Percentiles rank a stretch among this genome's conserved stretches.
Conservation (phyloP, 2,329 filamentous ascomycete genomes). For the Biscogniauxia sp. region DNA sequence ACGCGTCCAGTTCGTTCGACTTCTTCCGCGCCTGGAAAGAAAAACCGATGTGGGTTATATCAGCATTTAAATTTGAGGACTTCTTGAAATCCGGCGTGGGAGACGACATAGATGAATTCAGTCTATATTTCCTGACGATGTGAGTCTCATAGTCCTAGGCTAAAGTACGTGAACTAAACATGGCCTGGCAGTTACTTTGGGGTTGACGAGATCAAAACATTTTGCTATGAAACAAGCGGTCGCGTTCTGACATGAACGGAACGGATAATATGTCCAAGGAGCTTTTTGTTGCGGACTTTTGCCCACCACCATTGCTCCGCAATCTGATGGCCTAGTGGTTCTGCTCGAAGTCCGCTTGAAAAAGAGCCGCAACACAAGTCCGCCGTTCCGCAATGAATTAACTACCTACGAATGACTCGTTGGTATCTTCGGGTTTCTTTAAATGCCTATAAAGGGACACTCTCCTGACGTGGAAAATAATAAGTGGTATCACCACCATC, state of each 20-base stretch:
- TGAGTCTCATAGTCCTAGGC: conserved; percentile 5
- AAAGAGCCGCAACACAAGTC: too few species aligned
- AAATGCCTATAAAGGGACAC: too few species aligned
- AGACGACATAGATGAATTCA: conserved; percentile 30
- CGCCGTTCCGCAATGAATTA: background rate
- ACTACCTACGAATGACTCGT: too few species aligned
- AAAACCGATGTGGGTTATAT: conserved; percentile 23
- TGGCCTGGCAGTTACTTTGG: conserved; percentile 21
- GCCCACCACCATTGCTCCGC: conserved; percentile 31
- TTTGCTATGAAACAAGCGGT: conserved; percentile 23
- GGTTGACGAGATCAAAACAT: conserved; percentile 24
- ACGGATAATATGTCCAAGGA: background rate
- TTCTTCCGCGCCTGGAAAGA: conserved; percentile 43
- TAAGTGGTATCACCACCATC: too few species aligned
- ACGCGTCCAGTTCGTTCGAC: conserved; percentile 38
- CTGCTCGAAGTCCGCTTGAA: too few species aligned
- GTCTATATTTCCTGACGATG: conserved; percentile 20
- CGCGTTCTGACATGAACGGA: background rate
- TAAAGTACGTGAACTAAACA: background rate
- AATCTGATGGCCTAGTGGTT: background rate
- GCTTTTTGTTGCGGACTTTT: background rate
- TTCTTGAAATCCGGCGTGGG: conserved; percentile 20
- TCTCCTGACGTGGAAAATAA: too few species aligned
- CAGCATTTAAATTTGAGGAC: conserved; percentile 19
- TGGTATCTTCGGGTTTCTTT: too few species aligned